These are phyloP conservation scores for Xylaria sp. DNA, from an alignment of 2,329 filamentous ascomycete species.

Conservation along the genomic window DNA sequence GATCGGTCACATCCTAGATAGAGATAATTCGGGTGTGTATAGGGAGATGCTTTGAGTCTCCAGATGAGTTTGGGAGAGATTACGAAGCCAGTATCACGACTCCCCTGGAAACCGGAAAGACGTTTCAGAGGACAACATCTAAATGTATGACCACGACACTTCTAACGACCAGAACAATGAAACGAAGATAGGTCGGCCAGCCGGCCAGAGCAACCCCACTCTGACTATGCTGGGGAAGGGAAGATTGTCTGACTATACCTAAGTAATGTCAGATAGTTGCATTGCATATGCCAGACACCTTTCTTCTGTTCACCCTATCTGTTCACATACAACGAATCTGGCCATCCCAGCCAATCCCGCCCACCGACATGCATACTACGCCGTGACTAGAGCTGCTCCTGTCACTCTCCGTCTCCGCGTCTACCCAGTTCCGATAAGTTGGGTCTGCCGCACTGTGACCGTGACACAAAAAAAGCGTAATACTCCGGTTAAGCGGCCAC, in stretches of 20 bases:
- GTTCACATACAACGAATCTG: constrained; percentile 12
- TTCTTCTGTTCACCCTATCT: constrained; percentile 19
- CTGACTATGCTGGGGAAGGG: constrained; percentile 18
- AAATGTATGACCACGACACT: background rate
- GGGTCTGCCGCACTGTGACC: constrained; percentile 42
- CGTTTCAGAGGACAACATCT: background rate
- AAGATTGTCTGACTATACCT: constrained; percentile 22
- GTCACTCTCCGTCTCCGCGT: constrained; percentile 26
- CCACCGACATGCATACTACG: constrained; percentile 22
- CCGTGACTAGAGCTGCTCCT: constrained; percentile 33
- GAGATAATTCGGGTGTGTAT: constrained; percentile 1
- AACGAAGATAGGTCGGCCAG: background rate
- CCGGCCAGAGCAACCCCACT: constrained; percentile 22
- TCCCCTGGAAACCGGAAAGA: background rate
- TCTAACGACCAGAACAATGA: background rate
- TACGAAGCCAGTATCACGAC: background rate
- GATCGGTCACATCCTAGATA: background rate
- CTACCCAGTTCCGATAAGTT: constrained; percentile 34
- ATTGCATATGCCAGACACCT: constrained; percentile 29
- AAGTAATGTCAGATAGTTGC: constrained; percentile 21
- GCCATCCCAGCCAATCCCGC: constrained; percentile 11
- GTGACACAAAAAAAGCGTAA: constrained; percentile 28
- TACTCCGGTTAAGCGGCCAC: constrained; percentile 32
- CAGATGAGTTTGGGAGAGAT: background rate
- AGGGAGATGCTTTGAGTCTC: background rate